Percentiles rank a stretch among this genome's conserved stretches.
phyloP scores from a whole-genome alignment of 192 early-diverging fungal genomes.

The Backusella circina region DNA sequence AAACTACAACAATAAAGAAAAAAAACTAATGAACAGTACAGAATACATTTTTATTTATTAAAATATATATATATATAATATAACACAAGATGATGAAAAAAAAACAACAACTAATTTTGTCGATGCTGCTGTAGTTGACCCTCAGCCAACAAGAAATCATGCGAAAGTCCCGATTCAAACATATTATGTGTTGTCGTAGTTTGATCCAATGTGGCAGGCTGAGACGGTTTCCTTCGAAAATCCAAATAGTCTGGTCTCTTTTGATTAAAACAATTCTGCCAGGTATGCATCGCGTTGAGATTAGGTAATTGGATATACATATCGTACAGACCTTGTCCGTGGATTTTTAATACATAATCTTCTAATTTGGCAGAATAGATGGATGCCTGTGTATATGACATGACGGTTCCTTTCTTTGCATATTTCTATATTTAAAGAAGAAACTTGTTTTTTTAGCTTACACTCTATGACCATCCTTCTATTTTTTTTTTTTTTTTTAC shows the following conservation, averaged over 20 bases:
- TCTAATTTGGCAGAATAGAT: constrained; percentile 16
- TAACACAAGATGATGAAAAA: neutral
- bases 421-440: constrained; percentile 21
- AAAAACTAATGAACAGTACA: neutral
- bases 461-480: too few relatives aligned
- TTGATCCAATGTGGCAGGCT: neutral
- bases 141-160: constrained; percentile 1
- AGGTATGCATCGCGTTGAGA: constrained; percentile 16
- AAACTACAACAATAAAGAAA: neutral
- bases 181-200: neutral
- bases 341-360: constrained; percentile 28
- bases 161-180: neutral
- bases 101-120: neutral
- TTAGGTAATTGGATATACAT: constrained; percentile 29
- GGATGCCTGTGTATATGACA: constrained; percentile 26
- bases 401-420: constrained; percentile 16
- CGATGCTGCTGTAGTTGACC: neutral
- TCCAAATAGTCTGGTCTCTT: constrained; percentile 9
- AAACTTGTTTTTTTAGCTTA: too few relatives aligned
- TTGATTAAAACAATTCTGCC: constrained; percentile 27
- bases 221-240: neutral
- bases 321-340: constrained; percentile 27
- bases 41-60: neutral
- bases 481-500: constrained; percentile 5
- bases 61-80: neutral